A percentile compares a stretch with the other conserved stretches of the same genome.
Conservation (phyloP, 352 stramenopile species). For the Globisporangium apiculatum region DNA sequence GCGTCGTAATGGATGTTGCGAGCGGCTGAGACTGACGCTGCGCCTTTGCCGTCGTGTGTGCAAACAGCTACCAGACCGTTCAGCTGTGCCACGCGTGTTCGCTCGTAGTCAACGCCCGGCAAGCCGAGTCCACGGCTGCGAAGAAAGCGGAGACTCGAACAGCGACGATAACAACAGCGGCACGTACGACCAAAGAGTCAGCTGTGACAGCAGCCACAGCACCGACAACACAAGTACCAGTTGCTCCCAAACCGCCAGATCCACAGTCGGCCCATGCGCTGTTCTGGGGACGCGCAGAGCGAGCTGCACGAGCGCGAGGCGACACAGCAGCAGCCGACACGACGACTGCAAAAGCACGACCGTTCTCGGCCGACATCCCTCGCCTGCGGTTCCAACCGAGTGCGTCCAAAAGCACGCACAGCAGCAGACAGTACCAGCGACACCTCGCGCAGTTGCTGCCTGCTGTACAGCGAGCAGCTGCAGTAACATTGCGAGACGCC, state of each 20-base stretch:
- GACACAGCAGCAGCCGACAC: background rate
- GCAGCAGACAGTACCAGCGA: conserved; percentile 22
- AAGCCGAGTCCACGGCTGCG: background rate
- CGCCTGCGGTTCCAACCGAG: conserved; percentile 25
- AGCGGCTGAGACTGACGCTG: background rate
- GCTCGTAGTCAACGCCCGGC: conserved; percentile 18
- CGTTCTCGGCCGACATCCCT: conserved; percentile 11
- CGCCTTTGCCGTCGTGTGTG: too few species aligned
- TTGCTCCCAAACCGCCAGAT: conserved; percentile 10
- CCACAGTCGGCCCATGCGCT: conserved; percentile 25
- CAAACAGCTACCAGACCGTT: conserved; percentile 32
- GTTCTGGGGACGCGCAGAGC: conserved; percentile 29
- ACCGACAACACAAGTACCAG: background rate
- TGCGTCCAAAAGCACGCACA: conserved; percentile 21
- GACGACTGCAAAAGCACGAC: conserved; percentile 14
- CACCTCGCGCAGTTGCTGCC: conserved; percentile 25
- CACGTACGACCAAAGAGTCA: too few species aligned
- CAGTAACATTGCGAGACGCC: too few species aligned
- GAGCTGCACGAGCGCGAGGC: conserved; percentile 10
- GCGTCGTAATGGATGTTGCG: background rate
- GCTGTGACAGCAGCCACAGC: background rate
- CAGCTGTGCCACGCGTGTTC: conserved; percentile 34
- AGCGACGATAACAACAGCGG: too few species aligned
- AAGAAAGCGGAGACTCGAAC: conserved; percentile 2
- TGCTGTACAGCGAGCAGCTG: conserved; percentile 9